Base-by-base conservation (phyloP, 352 stramenopile genomes). In the Elongisporangium anandrum region DNA sequence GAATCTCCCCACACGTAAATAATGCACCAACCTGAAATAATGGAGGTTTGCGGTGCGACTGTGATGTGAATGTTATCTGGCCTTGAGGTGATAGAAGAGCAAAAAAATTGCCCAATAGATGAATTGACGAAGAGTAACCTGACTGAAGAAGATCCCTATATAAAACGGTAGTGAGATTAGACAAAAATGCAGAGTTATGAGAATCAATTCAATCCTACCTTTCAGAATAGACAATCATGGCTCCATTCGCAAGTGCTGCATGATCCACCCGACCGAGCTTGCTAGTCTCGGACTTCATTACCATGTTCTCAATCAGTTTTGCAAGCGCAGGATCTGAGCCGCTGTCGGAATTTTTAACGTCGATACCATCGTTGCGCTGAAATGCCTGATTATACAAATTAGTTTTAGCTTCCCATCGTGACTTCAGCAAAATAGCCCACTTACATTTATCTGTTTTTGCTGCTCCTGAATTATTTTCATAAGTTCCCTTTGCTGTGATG, bases 201-300 rank as follows among this genome's bases (percentile, higher is more conserved):
- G 2, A 34, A 39, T 12, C 34, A n/a, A n/a, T n/a, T n/a, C n/a
- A 10, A 21, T 29, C 67, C 9, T 63, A 91, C 85, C 70, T 72
- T 56, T 85, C 68, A 13, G 73, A 81, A 55, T 77, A 70, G 51
- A 92, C 70, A 34, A 94, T 72, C 0, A 57, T 65, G 1, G 80
- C 83, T 17, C 83, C 83, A 53, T 92, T 92, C 2, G 74, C 77
- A 38, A 92, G 68, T 16, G 79, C 74, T 26, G 83, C 83, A 59
- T 87, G 72, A 58, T 92, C 83, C 17, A 86, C 75, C 17, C 76
- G 76, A 0, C 77, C 79, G 3, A 67, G 66, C 60, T 79, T 85
- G 57, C 85, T 81, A 19, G 79, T 58, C 23, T 77, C 73, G 0
- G 63, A 70, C 24, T 69, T 63, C 1, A 63, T 62, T 8, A 79